Percentiles rank a stretch among this genome's conserved stretches.
Conservation (phyloP, 257 asterid genomes). For the Hygrophila difformis region DNA sequence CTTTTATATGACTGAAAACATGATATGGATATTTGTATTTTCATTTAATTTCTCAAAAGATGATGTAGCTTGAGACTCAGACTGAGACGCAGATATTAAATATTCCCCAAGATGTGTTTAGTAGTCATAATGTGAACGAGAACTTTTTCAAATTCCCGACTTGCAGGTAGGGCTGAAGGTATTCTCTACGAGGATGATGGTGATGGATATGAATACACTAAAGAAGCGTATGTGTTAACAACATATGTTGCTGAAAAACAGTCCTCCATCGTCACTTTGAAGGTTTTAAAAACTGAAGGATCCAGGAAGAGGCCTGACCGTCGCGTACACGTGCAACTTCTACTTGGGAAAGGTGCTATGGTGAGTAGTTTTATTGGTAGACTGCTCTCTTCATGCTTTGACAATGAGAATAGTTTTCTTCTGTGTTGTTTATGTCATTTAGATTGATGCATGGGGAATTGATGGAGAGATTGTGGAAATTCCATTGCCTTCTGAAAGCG, state of each 20-base stretch:
- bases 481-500: constrained; percentile 55
- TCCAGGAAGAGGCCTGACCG: constrained; percentile 79
- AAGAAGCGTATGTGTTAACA: constrained; percentile 65
- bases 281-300: constrained; percentile 69
- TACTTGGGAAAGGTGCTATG: constrained; percentile 70
- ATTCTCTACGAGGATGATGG: constrained; percentile 78
- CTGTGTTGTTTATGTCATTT: constrained; percentile 10
- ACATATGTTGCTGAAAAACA: constrained; percentile 71
- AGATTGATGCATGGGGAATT: constrained; percentile 78
- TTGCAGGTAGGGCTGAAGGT: constrained; percentile 89
- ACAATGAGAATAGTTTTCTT: constrained; percentile 10
- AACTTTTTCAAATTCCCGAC: not conserved
- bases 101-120: too few species aligned
- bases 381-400: not conserved
- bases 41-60: too few species aligned
- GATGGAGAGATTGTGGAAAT: constrained; percentile 72
- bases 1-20: too few species aligned
- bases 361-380: constrained; percentile 27
- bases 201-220: constrained; percentile 76
- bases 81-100: too few species aligned
- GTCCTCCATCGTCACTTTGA: constrained; percentile 61
- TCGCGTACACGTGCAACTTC: constrained; percentile 57
- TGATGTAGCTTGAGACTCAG: too few species aligned
- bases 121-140: not conserved
- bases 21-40: too few species aligned